These are phyloP conservation scores for Sporopachydermia quercuum DNA, from an alignment of 805 yeast species.

Conservation along the genomic window DNA sequence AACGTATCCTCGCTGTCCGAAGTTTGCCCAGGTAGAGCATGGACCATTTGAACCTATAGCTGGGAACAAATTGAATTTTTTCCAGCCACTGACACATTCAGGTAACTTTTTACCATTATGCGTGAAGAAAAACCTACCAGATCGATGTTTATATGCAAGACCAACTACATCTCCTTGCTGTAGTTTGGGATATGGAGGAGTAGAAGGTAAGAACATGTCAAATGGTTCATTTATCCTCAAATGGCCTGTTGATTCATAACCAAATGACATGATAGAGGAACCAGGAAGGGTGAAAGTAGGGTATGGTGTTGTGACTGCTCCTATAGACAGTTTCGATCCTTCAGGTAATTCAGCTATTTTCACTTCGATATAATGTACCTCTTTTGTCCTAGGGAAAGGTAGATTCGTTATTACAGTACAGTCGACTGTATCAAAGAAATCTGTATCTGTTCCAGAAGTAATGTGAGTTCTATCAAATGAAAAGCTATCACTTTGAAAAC, in stretches of 20 bases:
- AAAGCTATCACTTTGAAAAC: background rate
- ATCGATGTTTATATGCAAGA: conserved; percentile 50
- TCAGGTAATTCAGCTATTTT: conserved; percentile 27
- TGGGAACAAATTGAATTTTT: conserved; percentile 22
- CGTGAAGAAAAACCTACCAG: conserved; percentile 67
- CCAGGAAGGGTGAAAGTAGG: conserved; percentile 72
- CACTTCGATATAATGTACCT: conserved; percentile 53
- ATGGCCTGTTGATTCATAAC: conserved; percentile 61
- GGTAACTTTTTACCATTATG: conserved; percentile 65
- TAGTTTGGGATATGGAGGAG: conserved; percentile 26
- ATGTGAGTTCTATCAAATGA: background rate
- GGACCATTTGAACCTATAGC: conserved; percentile 19
- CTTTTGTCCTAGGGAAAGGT: conserved; percentile 25
- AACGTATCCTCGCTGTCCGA: conserved; percentile 70
- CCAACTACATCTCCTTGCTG: conserved; percentile 69
- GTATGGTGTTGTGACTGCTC: conserved; percentile 57
- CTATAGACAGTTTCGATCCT: conserved; percentile 40
- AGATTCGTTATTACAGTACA: conserved; percentile 3
- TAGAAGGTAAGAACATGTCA: conserved; percentile 5
- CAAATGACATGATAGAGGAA: conserved; percentile 49
- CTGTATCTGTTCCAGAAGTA: background rate
- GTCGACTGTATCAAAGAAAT: conserved; percentile 1
- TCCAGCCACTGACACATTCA: conserved; percentile 21
- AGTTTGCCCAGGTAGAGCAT: conserved; percentile 36
- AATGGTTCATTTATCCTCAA: conserved; percentile 53